Conservation (phyloP, 768 basidiomycete genomes). For the Pluteus cervinus region DNA sequence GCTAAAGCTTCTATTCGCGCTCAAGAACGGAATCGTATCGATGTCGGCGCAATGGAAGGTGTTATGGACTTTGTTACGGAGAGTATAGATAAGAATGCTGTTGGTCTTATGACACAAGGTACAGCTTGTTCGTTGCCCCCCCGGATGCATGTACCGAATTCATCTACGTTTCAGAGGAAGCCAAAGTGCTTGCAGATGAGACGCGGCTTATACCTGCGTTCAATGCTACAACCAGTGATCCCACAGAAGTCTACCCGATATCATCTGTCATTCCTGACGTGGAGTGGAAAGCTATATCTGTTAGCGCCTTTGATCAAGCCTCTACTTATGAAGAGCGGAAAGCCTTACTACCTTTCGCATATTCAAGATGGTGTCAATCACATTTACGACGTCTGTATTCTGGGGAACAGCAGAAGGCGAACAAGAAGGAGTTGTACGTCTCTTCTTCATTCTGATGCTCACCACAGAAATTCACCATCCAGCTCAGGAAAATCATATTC, state of each 20-base stretch:
- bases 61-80: conserved; percentile 80
- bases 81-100: conserved; percentile 70
- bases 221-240: conserved; percentile 56
- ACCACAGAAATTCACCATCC: not conserved
- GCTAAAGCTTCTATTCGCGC: conserved; percentile 82
- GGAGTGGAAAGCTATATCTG: conserved; percentile 71
- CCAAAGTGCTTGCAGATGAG: conserved; percentile 54
- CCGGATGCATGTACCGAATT: conserved; percentile 1
- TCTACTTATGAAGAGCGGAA: conserved; percentile 39
- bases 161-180: conserved; percentile 45
- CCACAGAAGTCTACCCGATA: conserved; percentile 69
- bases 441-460: conserved; percentile 3
- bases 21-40: conserved; percentile 84
- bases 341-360: conserved; percentile 52
- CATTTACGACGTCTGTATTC: conserved; percentile 47
- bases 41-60: conserved; percentile 81
- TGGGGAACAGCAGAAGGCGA: conserved; percentile 49
- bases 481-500: conserved; percentile 61
- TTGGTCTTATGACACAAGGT: conserved; percentile 67
- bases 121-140: conserved; percentile 14
- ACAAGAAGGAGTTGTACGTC: conserved; percentile 56
- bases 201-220: conserved; percentile 74
- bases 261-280: conserved; percentile 73
- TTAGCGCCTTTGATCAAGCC: conserved; percentile 49
- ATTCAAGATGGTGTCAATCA: conserved; percentile 67